phyloP scores from a whole-genome alignment of 106 monocot genomes.

The Dendrobium officinale region DNA sequence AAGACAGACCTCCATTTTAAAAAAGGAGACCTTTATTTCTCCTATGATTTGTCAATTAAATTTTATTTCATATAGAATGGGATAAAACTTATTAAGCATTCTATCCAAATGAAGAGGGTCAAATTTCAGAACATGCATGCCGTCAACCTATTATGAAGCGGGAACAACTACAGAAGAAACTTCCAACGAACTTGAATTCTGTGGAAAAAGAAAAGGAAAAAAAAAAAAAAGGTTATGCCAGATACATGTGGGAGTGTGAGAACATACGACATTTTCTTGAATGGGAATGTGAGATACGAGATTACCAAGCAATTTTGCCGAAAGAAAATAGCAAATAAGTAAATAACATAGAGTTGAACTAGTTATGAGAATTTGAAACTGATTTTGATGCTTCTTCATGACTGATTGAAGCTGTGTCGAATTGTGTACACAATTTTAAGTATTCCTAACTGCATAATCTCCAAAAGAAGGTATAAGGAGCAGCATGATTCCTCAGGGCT shows the following conservation, averaged over 20 bases:
- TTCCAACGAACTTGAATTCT: neutral
- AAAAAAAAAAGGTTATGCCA: too few relatives aligned
- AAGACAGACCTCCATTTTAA: neutral
- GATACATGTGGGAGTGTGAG: too few relatives aligned
- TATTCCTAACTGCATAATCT: too few relatives aligned
- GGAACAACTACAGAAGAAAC: neutral
- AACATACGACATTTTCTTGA: too few relatives aligned
- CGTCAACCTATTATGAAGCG: neutral
- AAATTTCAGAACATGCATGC: neutral
- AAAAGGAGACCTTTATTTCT: neutral
- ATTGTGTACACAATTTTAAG: too few relatives aligned
- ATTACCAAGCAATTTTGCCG: neutral
- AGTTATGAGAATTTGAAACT: too few relatives aligned
- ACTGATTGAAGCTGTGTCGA: too few relatives aligned
- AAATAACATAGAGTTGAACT: neutral
- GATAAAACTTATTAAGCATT: neutral
- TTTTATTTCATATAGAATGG: neutral
- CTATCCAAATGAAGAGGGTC: neutral
- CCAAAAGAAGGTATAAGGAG: too few relatives aligned
- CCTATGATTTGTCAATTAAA: neutral
- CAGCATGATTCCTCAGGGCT: too few relatives aligned
- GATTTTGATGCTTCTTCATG: too few relatives aligned
- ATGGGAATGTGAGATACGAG: too few relatives aligned
- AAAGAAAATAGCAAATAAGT: neutral
- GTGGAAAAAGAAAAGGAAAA: too few relatives aligned